Base-by-base conservation (phyloP, 2,329 filamentous ascomycete genomes). In the Calonectria ilicicola region DNA sequence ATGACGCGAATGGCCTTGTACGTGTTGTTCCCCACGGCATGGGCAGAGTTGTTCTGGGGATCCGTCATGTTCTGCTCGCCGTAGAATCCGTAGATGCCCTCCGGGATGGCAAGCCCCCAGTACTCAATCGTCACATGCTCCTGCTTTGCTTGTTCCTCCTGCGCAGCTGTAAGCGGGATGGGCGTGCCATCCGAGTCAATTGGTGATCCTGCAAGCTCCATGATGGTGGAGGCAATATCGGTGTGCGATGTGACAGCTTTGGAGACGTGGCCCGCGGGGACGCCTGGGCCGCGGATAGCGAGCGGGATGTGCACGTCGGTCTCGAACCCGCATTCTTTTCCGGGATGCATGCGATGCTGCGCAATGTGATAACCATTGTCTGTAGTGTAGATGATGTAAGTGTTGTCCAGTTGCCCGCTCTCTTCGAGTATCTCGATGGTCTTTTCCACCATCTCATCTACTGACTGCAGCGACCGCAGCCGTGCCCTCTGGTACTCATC, bases 351-450 rank as follows among this genome's bases (percentile, higher is more conserved):
- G 3, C 88, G 85, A 74, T 90, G 88, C 73, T 89, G 87, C n/a
- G 85, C 83, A 67, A 90, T 88, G 68, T 90, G 88, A 77, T 85
- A 89, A 2, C 88, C 87, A 70, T 90, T 90, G 75, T 90, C 88
- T 0, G 85, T 83, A 0, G 87, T 87, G 79, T 87, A 90, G 70
- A 90, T 83, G 47, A 90, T 84, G 75, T 89, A 89, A 0, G 88
- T 85, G 69, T 85, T 82, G 29, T 85, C 81, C 5, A 86, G 74
- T 2, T 82, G 65, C 2, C 78, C 80, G 17, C 79, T 72, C 7
- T 76, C 67, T 21, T 84, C 79, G 1, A 85, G 79, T 5, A 75
- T 73, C 19, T 75, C 65, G 4, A 88, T 71, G 0, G 87, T 68
- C 8, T 80, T 80, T 17, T 84, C 84, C 1, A 87, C 82, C 8